These are phyloP conservation scores for Pleurostoma richardsiae DNA, from an alignment of 2,329 filamentous ascomycete species.

Conservation along the genomic window DNA sequence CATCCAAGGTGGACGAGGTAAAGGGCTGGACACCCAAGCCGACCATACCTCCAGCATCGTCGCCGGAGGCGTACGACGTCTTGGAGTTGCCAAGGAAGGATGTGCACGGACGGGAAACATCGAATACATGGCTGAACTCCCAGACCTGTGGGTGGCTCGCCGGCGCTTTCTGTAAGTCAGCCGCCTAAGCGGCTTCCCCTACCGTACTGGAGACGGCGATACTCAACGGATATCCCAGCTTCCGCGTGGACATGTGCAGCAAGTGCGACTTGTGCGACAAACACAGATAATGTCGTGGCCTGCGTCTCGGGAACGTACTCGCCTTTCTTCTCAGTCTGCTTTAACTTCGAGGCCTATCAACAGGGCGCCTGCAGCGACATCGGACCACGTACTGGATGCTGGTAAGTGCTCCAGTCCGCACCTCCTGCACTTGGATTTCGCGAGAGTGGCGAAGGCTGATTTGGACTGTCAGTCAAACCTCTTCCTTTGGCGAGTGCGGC, in stretches of 20 bases:
- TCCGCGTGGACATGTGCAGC: constrained; percentile 10
- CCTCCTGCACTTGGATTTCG: background rate
- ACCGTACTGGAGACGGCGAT: background rate
- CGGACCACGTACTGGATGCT: constrained; percentile 26
- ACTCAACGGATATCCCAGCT: constrained; percentile 6
- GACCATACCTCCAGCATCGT: constrained; percentile 4
- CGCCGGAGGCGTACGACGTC: constrained; percentile 7
- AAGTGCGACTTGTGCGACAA: constrained; percentile 19
- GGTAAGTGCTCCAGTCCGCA: constrained; percentile 17
- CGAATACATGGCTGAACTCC: constrained; percentile 15
- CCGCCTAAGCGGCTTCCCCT: background rate
- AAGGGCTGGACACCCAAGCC: background rate
- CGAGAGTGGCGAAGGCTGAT: background rate
- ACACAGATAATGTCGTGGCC: constrained; percentile 25
- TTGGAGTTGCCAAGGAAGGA: constrained; percentile 13
- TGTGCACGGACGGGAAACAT: constrained; percentile 4
- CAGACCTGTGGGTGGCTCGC: constrained; percentile 20
- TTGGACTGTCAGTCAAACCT: constrained; percentile 6
- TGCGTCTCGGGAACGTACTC: constrained; percentile 22
- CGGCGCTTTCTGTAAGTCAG: constrained; percentile 13
- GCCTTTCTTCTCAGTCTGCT: constrained; percentile 26
- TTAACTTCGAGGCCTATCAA: constrained; percentile 24
- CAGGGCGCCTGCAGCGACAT: constrained; percentile 20
- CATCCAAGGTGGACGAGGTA: background rate
- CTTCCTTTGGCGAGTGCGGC: constrained; percentile 21